Evolutionary conservation across 2,329 filamentous ascomycete genomes (phyloP).

Genomic region (Colletotrichum sp.): DNA sequence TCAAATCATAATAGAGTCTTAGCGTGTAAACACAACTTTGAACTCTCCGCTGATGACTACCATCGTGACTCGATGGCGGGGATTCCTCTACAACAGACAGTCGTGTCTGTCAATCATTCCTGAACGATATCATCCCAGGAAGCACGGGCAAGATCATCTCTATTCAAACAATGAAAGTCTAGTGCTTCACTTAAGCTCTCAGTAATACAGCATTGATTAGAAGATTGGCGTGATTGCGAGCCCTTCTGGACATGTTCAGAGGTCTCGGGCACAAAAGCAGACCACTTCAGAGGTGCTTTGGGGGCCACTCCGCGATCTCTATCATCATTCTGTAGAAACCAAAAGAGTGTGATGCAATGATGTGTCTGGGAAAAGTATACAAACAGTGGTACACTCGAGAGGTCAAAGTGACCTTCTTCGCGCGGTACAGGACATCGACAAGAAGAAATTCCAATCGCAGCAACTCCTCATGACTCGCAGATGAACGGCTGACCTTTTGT

Average conservation of each 20-base stretch:
- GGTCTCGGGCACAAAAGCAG: not conserved
- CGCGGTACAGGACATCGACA: not conserved
- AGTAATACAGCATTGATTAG: not conserved
- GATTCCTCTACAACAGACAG: not conserved
- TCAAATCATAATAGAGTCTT: not conserved
- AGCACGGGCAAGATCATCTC: not conserved
- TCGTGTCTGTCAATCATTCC: not conserved
- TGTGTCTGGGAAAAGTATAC: not conserved
- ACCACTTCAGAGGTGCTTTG: not conserved
- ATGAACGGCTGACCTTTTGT: not conserved
- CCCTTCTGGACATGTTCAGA: not conserved
- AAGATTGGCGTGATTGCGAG: not conserved
- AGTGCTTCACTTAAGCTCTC: not conserved
- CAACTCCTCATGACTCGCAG: not conserved
- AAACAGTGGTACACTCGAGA: not conserved
- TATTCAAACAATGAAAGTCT: not conserved
- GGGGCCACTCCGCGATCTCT: fast-evolving
- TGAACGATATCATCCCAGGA: not conserved
- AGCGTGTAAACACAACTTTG: not conserved
- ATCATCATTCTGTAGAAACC: not conserved
- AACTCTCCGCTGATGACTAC: not conserved
- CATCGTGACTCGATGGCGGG: not conserved
- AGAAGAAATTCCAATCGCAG: not conserved
- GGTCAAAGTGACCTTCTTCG: not conserved
- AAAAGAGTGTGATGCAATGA: not conserved